A percentile compares a stretch with the other conserved stretches of the same genome.
These are phyloP conservation scores for Neurospora sp. DNA, from an alignment of 495 filamentous ascomycete genomes.

Conservation along the genomic window DNA sequence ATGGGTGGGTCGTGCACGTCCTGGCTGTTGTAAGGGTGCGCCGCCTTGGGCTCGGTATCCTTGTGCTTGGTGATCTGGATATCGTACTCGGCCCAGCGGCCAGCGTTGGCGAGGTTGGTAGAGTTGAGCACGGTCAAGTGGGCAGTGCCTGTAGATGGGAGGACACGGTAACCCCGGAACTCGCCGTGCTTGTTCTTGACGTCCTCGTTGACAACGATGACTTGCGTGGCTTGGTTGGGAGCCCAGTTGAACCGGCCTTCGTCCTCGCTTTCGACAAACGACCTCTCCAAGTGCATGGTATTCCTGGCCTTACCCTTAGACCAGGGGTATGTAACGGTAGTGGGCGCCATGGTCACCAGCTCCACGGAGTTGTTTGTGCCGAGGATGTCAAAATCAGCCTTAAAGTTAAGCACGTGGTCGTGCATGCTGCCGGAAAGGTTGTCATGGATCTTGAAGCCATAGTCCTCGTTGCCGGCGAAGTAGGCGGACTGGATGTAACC, in stretches of 20 bases:
- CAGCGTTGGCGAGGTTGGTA: constrained; percentile 34
- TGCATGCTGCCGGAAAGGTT: constrained; percentile 45
- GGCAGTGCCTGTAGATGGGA: constrained; percentile 23
- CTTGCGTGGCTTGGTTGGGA: constrained; percentile 38
- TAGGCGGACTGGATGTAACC: constrained; percentile 47
- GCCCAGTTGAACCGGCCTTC: constrained; percentile 42
- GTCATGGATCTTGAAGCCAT: constrained; percentile 48
- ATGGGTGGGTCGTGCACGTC: constrained; percentile 40
- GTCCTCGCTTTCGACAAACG: constrained; percentile 35
- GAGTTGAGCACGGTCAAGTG: constrained; percentile 42
- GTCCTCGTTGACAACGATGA: constrained; percentile 43
- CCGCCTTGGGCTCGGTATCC: constrained; percentile 40
- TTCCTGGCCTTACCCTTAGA: constrained; percentile 35
- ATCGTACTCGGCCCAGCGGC: constrained; percentile 39
- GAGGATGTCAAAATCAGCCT: constrained; percentile 45
- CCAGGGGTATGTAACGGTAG: constrained; percentile 32
- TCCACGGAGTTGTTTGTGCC: constrained; percentile 40
- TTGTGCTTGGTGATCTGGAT: constrained; percentile 41
- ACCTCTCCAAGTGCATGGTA: constrained; percentile 43
- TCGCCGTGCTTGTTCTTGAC: constrained; percentile 43
- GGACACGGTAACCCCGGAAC: constrained; percentile 44
- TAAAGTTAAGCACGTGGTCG: constrained; percentile 51
- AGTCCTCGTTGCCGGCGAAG: constrained; percentile 42
- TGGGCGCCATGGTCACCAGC: constrained; percentile 29
- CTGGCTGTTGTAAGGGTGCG: constrained; percentile 38